phyloP scores from a whole-genome alignment of 176 grass and related monocot genomes.

The Bolboschoenus planiculmis region DNA sequence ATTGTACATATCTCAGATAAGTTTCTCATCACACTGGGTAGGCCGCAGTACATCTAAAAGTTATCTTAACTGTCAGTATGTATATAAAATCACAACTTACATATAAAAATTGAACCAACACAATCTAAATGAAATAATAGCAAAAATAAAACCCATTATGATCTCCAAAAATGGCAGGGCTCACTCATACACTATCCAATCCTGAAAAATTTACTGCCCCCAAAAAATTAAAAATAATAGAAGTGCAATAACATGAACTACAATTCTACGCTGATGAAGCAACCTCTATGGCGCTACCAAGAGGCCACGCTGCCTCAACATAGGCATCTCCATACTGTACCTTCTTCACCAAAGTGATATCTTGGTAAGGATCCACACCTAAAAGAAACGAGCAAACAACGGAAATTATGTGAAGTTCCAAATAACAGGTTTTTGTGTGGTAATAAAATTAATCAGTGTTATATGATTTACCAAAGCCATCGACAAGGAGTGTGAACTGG shows the following conservation, averaged over 20 bases:
- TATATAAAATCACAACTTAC: conserved; percentile 4
- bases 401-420: neutral
- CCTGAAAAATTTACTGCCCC: conserved; percentile 17
- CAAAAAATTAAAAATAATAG: conserved; percentile 25
- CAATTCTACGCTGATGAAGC: conserved; percentile 66
- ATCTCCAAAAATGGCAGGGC: conserved; percentile 12
- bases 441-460: neutral
- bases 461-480: conserved; percentile 69
- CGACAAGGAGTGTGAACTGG: conserved; percentile 92
- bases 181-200: conserved; percentile 24
- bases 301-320: conserved; percentile 93
- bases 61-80: neutral
- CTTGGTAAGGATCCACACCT: conserved; percentile 82
- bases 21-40: neutral
- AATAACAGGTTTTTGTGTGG: conserved; percentile 11
- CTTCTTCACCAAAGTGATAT: conserved; percentile 95
- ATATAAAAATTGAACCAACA: conserved; percentile 26
- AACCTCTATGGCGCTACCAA: conserved; percentile 91
- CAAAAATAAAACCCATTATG: neutral
- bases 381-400: conserved; percentile 10
- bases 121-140: conserved; percentile 27
- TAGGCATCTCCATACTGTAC: conserved; percentile 55
- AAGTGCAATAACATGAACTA: conserved; percentile 9
- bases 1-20: neutral
- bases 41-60: conserved; percentile 8